These are phyloP conservation scores for Camelina hispida DNA, from an alignment of 345 rosid genomes.

Conservation along the genomic window DNA sequence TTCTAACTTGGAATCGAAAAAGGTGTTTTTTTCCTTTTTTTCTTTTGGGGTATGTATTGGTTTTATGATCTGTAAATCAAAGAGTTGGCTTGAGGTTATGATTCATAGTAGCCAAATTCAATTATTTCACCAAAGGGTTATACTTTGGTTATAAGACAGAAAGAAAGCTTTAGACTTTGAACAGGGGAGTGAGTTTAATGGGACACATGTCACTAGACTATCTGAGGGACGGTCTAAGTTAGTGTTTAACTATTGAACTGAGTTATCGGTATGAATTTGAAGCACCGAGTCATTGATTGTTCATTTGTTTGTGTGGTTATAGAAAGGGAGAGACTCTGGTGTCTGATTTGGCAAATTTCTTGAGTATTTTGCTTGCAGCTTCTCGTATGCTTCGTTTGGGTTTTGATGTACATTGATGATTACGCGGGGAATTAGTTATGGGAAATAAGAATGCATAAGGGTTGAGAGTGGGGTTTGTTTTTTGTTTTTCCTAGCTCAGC, in stretches of 20 bases:
- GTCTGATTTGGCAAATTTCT: conserved; percentile 3
- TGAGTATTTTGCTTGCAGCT: conserved; percentile 16
- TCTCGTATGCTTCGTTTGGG: not conserved
- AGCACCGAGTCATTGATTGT: not conserved
- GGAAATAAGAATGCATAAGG: not conserved
- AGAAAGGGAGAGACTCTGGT: conserved; percentile 7
- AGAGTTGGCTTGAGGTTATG: conserved; percentile 18
- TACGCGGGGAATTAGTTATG: not conserved
- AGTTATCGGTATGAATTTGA: not conserved
- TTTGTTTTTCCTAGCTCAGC: not conserved
- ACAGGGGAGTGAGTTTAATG: too few species aligned
- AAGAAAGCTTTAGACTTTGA: conserved; percentile 13
- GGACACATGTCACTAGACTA: too few species aligned
- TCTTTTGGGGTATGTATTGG: not conserved
- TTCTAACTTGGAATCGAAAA: conserved; percentile 7
- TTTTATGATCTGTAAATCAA: conserved; percentile 19
- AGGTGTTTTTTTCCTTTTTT: too few species aligned
- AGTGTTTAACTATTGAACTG: conserved; percentile 6
- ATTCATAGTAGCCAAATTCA: not conserved
- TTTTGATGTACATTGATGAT: not conserved
- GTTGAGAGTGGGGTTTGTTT: not conserved
- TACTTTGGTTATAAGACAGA: conserved; percentile 26
- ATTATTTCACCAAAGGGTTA: conserved; percentile 5
- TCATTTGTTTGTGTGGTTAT: conserved; percentile 15
- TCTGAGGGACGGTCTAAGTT: conserved; percentile 10